Evolutionary conservation across 345 rosid species (phyloP).

Genomic region (Physaria fendleri): DNA sequence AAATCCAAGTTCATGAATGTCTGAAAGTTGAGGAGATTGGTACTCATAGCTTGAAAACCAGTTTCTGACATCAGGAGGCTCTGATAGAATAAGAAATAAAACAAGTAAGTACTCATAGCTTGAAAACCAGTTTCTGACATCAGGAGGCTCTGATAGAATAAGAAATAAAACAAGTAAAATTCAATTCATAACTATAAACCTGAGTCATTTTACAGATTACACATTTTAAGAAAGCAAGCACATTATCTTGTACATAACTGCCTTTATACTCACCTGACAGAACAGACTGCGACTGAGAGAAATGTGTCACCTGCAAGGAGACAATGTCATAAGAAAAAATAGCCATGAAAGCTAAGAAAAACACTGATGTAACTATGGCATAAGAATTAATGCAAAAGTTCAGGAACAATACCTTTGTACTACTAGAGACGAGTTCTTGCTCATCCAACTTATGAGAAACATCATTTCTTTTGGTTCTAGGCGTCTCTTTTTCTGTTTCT

Average conservation of each 20-base stretch:
- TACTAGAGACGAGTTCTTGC: slow-evolving; percentile 13
- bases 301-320: slow-evolving; percentile 34
- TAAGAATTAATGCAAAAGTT: neutral
- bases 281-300: slow-evolving; percentile 12
- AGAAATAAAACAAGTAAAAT: slow-evolving; percentile 1
- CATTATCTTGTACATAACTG: neutral
- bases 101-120: slow-evolving; percentile 34
- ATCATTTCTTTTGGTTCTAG: neutral
- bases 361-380: neutral
- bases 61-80: slow-evolving; percentile 49
- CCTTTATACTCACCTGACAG: slow-evolving; percentile 46
- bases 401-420: slow-evolving; percentile 8
- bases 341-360: neutral
- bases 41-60: slow-evolving; percentile 54
- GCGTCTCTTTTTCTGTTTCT: neutral
- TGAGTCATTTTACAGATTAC: neutral
- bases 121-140: slow-evolving; percentile 49
- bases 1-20: slow-evolving; percentile 18
- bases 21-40: slow-evolving; percentile 36
- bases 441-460: slow-evolving; percentile 1
- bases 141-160: slow-evolving; percentile 48
- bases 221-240: neutral
- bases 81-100: slow-evolving; percentile 25
- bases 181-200: neutral
- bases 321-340: neutral